Conservation (phyloP, 768 basidiomycete genomes). For the Clitopilus passeckerianus region DNA sequence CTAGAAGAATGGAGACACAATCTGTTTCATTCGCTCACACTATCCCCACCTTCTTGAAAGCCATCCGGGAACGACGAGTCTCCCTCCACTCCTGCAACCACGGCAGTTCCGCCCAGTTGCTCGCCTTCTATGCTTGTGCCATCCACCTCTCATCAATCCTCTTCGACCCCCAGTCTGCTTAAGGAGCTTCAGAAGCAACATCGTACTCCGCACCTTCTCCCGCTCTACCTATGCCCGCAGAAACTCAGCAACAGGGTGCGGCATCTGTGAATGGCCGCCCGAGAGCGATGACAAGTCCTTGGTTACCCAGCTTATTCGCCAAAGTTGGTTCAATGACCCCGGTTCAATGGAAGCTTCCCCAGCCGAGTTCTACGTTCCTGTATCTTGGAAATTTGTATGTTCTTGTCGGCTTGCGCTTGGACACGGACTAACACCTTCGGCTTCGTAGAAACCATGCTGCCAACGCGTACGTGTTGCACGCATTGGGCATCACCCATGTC, state of each 20-base stretch:
- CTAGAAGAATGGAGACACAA: constrained; percentile 31
- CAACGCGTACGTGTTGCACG: constrained; percentile 94
- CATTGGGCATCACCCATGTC: constrained; percentile 94
- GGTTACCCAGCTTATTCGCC: constrained; percentile 55
- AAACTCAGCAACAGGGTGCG: not conserved
- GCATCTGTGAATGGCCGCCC: constrained; percentile 42
- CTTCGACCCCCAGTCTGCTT: not conserved
- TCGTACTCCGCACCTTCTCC: not conserved
- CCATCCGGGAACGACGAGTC: constrained; percentile 6
- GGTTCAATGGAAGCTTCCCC: constrained; percentile 96
- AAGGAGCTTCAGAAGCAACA: not conserved
- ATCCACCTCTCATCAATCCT: constrained; percentile 4
- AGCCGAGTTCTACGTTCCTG: constrained; percentile 86
- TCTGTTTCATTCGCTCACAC: constrained; percentile 43
- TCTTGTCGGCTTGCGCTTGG: not conserved
- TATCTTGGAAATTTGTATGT: constrained; percentile 94
- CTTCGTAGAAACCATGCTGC: constrained; percentile 78
- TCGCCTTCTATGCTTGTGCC: constrained; percentile 22
- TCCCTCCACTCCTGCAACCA: not conserved
- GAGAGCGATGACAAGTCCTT: constrained; percentile 67
- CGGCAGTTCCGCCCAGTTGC: not conserved
- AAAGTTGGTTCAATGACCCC: constrained; percentile 90
- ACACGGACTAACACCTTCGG: not conserved
- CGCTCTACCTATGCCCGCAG: not conserved
- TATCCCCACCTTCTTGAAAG: not conserved